A percentile compares a stretch with the other conserved stretches of the same genome.
Conservation (phyloP, 2,329 filamentous ascomycete species). For the Nigrospora sphaerica region DNA sequence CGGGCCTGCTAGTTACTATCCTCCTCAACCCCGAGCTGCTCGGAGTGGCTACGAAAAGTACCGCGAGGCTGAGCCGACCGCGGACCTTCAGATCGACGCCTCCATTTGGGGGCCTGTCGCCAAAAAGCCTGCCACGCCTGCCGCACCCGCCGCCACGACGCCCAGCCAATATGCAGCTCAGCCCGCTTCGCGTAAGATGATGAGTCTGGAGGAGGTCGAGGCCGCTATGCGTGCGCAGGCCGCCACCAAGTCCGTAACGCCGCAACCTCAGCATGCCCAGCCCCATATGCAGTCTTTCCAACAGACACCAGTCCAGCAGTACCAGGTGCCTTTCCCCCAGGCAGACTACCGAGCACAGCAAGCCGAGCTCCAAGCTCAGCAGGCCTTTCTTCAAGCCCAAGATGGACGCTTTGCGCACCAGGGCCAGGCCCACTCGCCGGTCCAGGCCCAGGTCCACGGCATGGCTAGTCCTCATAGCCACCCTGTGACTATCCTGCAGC, state of each 20-base stretch:
- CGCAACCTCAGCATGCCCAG: constrained; percentile 22
- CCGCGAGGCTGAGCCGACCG: constrained; percentile 73
- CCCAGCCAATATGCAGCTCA: background rate
- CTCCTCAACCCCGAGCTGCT: constrained; percentile 47
- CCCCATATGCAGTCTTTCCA: constrained; percentile 18
- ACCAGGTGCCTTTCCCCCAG: background rate
- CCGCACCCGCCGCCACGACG: background rate
- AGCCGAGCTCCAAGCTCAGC: constrained; percentile 15
- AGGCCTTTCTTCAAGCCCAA: constrained; percentile 12
- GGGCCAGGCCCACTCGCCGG: constrained; percentile 16
- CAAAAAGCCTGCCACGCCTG: constrained; percentile 35
- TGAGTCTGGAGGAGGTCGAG: constrained; percentile 96
- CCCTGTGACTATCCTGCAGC: constrained; percentile 48
- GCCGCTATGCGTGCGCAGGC: constrained; percentile 76
- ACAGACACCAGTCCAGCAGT: too few species aligned
- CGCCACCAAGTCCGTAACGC: constrained; percentile 13
- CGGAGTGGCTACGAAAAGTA: constrained; percentile 91
- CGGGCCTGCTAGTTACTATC: constrained; percentile 23
- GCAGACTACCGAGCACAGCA: constrained; percentile 18
- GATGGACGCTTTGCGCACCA: constrained; percentile 16
- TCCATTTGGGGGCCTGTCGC: constrained; percentile 82
- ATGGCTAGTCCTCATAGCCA: constrained; percentile 30
- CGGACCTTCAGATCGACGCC: constrained; percentile 86
- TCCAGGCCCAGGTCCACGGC: constrained; percentile 12
- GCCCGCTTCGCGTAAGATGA: constrained; percentile 59